Base-by-base conservation (phyloP, 108 stramenopile species). In the Cyclotella sp. region DNA sequence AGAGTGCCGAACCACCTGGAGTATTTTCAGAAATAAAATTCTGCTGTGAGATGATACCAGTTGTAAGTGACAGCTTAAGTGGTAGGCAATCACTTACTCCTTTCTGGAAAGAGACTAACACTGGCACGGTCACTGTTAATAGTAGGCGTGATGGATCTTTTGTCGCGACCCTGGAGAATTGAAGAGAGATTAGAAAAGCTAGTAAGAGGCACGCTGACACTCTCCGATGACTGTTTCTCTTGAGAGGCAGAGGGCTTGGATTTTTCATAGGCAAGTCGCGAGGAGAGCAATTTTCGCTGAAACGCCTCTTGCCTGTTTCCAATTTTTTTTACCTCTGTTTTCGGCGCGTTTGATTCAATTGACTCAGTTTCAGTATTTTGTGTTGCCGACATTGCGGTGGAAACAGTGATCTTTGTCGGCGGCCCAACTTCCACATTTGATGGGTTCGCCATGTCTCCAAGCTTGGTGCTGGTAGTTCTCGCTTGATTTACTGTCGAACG, bases 251-350 rank as follows among this genome's bases (percentile, higher is more conserved):
- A 11, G 1, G 8, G 0, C 0, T 10, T 29, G 0, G 0, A 0
- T 45, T 64, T 64, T 21, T 71, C 70, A 39, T 75, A 71, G 0
- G 74, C 81, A 71, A 81, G 49, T 59, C 57, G 79, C 11, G 72
- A 58, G 0, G 79, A 58, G 18, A 81, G 73, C 46, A 81, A 53
- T 29, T 67, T 58, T 27, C 73, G 79, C 46, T 81, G 79, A 42
- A 74, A 81, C 44, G 72, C 73, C 41, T 76, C 81, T 59, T 71
- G 74, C 42, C 45, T 62, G 34, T 75, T 74, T 44, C 49, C 59
- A 64, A 0, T 70, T 24, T 18, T 28, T 30, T 30, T 39, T 2
- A 52, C 62, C 6, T 18, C 40, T 12, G 45, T 21, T 8, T 66
- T 9, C 27, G 49, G 21, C 22, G 63, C 52, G 34, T 34, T 12